phyloP scores from a whole-genome alignment of 768 basidiomycete species.

The Dacryopinax primogenitus region DNA sequence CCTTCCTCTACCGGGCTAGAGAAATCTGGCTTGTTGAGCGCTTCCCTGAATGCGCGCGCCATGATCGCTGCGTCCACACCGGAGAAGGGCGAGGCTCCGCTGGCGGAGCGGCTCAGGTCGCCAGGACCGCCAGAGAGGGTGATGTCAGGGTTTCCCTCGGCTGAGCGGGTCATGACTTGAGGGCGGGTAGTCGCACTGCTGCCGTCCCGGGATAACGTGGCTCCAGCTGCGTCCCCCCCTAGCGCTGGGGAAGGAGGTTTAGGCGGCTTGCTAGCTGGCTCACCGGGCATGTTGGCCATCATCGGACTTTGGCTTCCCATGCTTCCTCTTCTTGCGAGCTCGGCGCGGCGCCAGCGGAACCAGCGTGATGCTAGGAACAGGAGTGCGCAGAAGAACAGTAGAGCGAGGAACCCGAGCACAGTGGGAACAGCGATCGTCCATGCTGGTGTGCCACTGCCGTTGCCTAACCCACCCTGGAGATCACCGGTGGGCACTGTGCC shows the following conservation, averaged over 20 bases:
- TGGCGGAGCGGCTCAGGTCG: neutral
- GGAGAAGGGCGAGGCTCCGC: constrained; percentile 35
- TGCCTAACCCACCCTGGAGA: constrained; percentile 38
- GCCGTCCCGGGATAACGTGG: neutral
- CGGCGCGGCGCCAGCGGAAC: constrained; percentile 40
- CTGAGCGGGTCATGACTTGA: neutral
- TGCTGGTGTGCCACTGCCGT: constrained; percentile 47
- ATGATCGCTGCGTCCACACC: constrained; percentile 83
- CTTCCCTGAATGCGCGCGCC: constrained; percentile 83
- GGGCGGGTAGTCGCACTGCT: neutral
- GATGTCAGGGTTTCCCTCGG: neutral
- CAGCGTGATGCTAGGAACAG: constrained; percentile 39
- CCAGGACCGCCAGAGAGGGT: neutral
- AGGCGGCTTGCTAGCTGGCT: neutral
- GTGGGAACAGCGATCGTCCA: constrained; percentile 90
- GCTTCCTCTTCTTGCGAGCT: neutral
- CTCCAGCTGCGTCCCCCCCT: neutral
- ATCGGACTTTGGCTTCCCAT: constrained; percentile 73
- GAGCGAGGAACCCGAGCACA: constrained; percentile 72
- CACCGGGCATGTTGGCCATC: constrained; percentile 44
- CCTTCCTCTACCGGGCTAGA: constrained; percentile 60
- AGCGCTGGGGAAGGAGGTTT: neutral
- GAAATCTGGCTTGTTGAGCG: constrained; percentile 81
- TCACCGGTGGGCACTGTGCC: constrained; percentile 19
- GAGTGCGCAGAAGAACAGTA: constrained; percentile 53